Percentiles rank a stretch among this genome's conserved stretches.
phyloP scores from a whole-genome alignment of 2,329 filamentous ascomycete genomes.

The Phaeomoniella chlamydospora region DNA sequence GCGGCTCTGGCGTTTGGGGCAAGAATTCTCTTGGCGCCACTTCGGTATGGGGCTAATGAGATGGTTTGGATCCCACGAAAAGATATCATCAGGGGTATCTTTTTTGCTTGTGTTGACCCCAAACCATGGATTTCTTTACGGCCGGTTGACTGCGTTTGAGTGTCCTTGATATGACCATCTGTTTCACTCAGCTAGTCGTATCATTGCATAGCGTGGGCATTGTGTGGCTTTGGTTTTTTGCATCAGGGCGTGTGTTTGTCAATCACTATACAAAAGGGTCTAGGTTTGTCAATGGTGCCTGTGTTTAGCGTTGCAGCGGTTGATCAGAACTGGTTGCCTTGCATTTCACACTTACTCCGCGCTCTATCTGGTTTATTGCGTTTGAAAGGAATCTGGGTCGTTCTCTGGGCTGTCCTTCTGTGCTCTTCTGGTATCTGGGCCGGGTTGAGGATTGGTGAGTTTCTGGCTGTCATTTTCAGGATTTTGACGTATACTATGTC shows the following conservation, averaged over 20 bases:
- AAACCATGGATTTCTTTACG: neutral
- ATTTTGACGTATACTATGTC: neutral
- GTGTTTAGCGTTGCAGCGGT: neutral
- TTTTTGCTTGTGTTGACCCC: neutral
- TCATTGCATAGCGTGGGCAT: constrained; percentile 1
- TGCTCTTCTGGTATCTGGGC: neutral
- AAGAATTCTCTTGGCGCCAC: constrained; percentile 73
- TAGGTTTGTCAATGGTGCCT: neutral
- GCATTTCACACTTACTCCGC: neutral
- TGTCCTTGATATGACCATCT: neutral
- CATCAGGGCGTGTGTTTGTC: neutral
- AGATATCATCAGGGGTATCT: neutral
- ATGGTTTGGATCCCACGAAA: neutral
- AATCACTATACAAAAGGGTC: neutral
- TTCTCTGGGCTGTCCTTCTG: neutral
- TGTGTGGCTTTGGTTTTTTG: neutral
- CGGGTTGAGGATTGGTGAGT: neutral
- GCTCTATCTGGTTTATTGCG: neutral
- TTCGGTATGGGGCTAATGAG: constrained; percentile 76
- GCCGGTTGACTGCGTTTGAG: neutral
- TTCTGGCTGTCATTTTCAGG: neutral
- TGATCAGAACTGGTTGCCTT: neutral
- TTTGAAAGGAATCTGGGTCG: neutral
- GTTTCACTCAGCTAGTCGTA: neutral
- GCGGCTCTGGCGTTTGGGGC: constrained; percentile 72